Evolutionary conservation across 768 basidiomycete species (phyloP).

Genomic region (Tulasnella sp.): DNA sequence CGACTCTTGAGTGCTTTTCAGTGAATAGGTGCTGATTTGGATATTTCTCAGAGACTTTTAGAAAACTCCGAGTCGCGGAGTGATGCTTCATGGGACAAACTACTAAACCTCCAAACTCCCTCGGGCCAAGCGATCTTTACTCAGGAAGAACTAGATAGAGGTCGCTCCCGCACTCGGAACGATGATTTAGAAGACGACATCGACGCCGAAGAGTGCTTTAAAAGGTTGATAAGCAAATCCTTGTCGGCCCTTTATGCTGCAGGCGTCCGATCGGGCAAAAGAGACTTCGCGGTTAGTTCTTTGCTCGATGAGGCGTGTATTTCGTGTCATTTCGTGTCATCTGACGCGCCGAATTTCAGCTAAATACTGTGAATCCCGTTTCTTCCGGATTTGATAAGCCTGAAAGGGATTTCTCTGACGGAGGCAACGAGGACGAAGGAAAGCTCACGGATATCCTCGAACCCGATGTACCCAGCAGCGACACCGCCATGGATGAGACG

Average conservation of each 20-base stretch:
- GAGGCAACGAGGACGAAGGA: neutral
- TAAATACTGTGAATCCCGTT: neutral
- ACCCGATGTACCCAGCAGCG: neutral
- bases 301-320: neutral
- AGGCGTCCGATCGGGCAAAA: neutral
- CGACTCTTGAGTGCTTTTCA: neutral
- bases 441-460: neutral
- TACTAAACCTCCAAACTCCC: neutral
- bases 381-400: neutral
- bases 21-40: neutral
- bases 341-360: neutral
- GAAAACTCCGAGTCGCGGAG: neutral
- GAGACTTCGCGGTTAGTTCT: neutral
- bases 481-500: neutral
- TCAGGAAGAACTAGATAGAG: neutral
- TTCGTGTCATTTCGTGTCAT: neutral
- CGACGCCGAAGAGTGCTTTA: neutral
- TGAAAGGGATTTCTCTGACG: neutral
- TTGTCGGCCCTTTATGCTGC: neutral
- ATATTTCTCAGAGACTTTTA: neutral
- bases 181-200: neutral
- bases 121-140: neutral
- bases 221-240: neutral
- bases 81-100: neutral
- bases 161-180: neutral